Conservation (phyloP, 352 stramenopile species). For the Globisporangium carolinianum region DNA sequence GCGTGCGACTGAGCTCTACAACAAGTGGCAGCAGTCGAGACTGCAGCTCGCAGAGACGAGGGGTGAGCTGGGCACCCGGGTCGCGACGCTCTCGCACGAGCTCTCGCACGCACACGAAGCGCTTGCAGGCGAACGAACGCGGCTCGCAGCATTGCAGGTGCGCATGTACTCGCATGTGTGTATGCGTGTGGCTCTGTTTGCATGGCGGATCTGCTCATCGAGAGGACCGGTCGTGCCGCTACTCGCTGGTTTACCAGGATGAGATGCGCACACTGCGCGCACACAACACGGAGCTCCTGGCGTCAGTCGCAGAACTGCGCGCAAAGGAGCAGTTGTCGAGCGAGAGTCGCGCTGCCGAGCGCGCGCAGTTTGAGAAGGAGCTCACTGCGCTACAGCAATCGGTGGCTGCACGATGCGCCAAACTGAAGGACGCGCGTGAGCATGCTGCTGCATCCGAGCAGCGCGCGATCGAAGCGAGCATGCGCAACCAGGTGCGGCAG, state of each 20-base stretch:
- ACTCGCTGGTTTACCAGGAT: not conserved
- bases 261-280: constrained; percentile 13
- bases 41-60: constrained; percentile 21
- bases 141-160: constrained; percentile 19
- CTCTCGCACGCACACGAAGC: constrained; percentile 10
- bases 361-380: constrained; percentile 22
- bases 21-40: constrained; percentile 20
- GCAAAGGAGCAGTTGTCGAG: constrained; percentile 16
- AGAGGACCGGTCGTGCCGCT: too few relatives aligned
- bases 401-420: constrained; percentile 13
- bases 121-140: constrained; percentile 12
- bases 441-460: not conserved
- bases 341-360: constrained; percentile 23
- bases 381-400: constrained; percentile 6
- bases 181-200: not conserved
- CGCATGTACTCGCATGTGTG: too few relatives aligned
- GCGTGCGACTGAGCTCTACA: constrained; percentile 8
- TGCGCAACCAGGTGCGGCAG: constrained; percentile 9
- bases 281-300: constrained; percentile 21
- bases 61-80: constrained; percentile 15
- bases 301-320: constrained; percentile 12
- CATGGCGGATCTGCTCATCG: too few relatives aligned
- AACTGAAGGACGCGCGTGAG: constrained; percentile 5
- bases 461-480: constrained; percentile 1
- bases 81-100: constrained; percentile 23